phyloP scores from a whole-genome alignment of 345 rosid genomes.

The Psidium guajava region DNA sequence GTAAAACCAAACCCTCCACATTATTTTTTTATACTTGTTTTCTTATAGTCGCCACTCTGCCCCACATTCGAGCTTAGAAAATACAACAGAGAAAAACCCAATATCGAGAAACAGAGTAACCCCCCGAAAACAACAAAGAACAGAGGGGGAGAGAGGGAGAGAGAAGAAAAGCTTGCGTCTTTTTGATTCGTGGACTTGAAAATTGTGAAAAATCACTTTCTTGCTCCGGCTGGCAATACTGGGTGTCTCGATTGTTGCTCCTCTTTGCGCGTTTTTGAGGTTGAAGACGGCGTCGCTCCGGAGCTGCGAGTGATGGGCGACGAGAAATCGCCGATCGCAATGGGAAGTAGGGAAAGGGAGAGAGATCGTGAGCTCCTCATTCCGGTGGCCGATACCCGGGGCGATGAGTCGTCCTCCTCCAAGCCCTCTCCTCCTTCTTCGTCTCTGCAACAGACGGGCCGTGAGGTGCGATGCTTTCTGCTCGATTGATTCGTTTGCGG shows the following conservation, averaged over 20 bases:
- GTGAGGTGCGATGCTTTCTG: conserved; percentile 39
- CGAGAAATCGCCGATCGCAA: conserved; percentile 57
- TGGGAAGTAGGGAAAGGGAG: conserved; percentile 26
- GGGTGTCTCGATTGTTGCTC: not conserved
- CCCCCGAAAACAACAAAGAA: not conserved
- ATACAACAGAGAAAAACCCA: not conserved
- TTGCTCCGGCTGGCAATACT: not conserved
- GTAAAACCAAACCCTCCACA: not conserved
- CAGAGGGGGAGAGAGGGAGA: not conserved
- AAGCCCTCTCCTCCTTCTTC: conserved; percentile 68
- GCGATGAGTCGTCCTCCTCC: conserved; percentile 23
- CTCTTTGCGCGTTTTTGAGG: not conserved
- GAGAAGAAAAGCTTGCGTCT: not conserved
- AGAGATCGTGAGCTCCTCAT: conserved; percentile 92
- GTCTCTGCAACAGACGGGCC: conserved; percentile 66
- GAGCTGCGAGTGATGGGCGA: conserved; percentile 44
- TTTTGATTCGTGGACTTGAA: not conserved
- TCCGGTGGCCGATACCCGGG: conserved; percentile 53
- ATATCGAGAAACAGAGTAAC: not conserved
- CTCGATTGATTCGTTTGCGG: not conserved
- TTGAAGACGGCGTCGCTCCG: not conserved
- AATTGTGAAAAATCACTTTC: not conserved
- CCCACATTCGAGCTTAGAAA: not conserved
- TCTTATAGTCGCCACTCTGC: not conserved
- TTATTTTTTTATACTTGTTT: not conserved